phyloP scores from a whole-genome alignment of 441 rosid species.

The Syzygium syzygioides region DNA sequence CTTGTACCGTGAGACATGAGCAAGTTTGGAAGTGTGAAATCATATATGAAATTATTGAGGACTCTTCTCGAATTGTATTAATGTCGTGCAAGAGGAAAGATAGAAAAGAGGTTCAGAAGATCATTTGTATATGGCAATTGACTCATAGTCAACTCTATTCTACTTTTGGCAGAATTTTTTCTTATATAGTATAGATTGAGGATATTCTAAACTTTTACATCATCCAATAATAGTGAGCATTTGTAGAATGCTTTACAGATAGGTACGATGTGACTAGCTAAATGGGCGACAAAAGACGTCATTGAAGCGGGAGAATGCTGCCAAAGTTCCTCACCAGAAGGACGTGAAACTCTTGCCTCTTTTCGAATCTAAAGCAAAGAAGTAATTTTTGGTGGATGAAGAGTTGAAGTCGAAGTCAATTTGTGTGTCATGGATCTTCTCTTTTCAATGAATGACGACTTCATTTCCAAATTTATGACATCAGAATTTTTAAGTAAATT shows the following conservation, averaged over 20 bases:
- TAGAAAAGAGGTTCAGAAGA: neutral
- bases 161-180: neutral
- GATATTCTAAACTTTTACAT: neutral
- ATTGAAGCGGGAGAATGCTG: too few relatives aligned
- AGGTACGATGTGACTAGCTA: neutral
- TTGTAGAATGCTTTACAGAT: neutral
- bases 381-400: too few relatives aligned
- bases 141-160: too few relatives aligned
- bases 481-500: too few relatives aligned
- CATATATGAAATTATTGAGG: neutral
- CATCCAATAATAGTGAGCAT: neutral
- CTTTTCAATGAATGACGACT: too few relatives aligned
- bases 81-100: neutral
- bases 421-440: too few relatives aligned
- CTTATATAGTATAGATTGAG: neutral
- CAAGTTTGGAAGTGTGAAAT: neutral
- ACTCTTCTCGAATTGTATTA: neutral
- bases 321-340: too few relatives aligned
- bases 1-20: neutral
- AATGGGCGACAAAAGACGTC: too few relatives aligned
- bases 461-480: too few relatives aligned
- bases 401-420: too few relatives aligned
- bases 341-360: too few relatives aligned
- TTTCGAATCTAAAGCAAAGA: too few relatives aligned
- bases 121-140: neutral